Conservation (phyloP, 306 rosid genomes). For the Citrullus mucosospermus region DNA sequence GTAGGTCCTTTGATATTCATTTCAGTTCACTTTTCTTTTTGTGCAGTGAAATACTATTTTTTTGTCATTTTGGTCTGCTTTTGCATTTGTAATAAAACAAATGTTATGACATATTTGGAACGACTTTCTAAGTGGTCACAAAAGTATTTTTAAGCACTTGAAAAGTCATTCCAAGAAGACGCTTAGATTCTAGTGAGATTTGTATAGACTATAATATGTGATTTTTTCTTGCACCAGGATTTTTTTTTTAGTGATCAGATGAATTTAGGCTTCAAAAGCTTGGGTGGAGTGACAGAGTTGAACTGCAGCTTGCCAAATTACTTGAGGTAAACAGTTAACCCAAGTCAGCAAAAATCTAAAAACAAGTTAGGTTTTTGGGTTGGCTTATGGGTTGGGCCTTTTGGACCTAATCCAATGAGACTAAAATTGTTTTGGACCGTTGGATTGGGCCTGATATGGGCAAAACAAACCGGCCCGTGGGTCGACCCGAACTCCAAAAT, state of each 20-base stretch:
- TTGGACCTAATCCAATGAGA: neutral
- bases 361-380: neutral
- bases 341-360: neutral
- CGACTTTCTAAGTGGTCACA: too few species aligned
- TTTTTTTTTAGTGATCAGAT: neutral
- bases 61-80: neutral
- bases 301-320: neutral
- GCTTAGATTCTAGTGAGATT: too few species aligned
- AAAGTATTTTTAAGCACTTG: too few species aligned
- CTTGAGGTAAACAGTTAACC: neutral
- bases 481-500: neutral
- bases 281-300: neutral
- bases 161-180: neutral
- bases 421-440: neutral
- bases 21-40: neutral
- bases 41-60: neutral
- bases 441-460: neutral
- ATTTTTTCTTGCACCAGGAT: neutral
- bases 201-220: neutral
- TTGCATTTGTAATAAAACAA: neutral
- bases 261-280: neutral
- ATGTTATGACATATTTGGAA: too few species aligned
- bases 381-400: neutral
- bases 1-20: neutral
- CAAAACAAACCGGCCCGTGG: neutral